Evolutionary conservation across 176 grass and related monocot species (phyloP), one percentile per base, ranked within the genome.

Genomic region (Cymbopogon citratus): DNA sequence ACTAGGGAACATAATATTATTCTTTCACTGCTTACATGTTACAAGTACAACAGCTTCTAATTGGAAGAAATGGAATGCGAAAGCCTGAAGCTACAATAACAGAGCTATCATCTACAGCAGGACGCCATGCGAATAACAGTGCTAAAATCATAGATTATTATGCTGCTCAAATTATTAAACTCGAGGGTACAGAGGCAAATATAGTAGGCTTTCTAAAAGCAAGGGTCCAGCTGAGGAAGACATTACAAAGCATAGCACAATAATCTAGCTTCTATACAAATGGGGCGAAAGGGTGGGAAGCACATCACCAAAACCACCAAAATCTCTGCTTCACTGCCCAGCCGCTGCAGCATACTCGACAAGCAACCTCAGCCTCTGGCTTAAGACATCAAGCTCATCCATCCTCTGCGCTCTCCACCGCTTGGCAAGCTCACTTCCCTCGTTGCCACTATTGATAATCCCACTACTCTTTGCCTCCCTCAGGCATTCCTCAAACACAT

Each of bases 401-500:
- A 92, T 86, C 87, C 90, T 92, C 75, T 89, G 90, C 0, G 16
- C 79, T 73, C 85, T 92, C 93, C 93, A 95, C 64, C 88, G 83
- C 85, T 83, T 90, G 26, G 80, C 60, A 7, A 90, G 76, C 43
- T 82, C 82, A 12, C 64, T 89, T n/a, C 84, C 85, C 41, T 79
- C 60, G 21, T 57, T n/a, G n/a, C 31, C 48, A 16, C 21, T n/a
- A 52, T 69, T 62, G 29, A 41, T 44, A 7, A 66, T 26, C 11
- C n/a, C 41, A 26, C 66, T 77, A 15, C 33, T 83, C 65, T 88
- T 84, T 68, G 84, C 74, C 63, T 97, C 89, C 75, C 85, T 91
- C 49, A 94, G 27, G 48, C 95, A 98, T 16, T 90, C 78, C 23
- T 92, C 95, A 76, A 94, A 94, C 63, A 94, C 83, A 87, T 93